Percentiles rank a stretch among this genome's conserved stretches.
These are phyloP conservation scores for Bruguiera parviflora DNA, from an alignment of 345 rosid genomes.

Conservation along the genomic window DNA sequence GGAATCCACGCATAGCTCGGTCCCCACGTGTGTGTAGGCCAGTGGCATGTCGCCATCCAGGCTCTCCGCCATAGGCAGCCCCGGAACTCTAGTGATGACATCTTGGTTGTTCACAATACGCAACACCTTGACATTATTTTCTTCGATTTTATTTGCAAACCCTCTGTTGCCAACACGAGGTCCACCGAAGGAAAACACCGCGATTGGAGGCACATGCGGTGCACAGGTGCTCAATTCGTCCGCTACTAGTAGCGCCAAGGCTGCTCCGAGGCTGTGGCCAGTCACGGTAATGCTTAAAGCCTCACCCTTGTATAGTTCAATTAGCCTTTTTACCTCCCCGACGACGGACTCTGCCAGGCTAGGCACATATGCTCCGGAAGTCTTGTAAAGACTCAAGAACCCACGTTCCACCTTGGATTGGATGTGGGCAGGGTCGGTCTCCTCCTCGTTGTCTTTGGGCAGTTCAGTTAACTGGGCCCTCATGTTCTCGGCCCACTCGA, in stretches of 20 bases:
- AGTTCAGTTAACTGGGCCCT: conserved; percentile 40
- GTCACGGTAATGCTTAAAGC: conserved; percentile 31
- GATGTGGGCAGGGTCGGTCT: neutral
- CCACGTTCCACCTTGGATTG: conserved; percentile 30
- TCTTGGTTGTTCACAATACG: conserved; percentile 30
- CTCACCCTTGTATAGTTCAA: conserved; percentile 25
- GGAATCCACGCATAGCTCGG: conserved; percentile 20
- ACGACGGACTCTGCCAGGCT: conserved; percentile 22
- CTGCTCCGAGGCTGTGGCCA: conserved; percentile 35
- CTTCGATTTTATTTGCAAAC: conserved; percentile 15
- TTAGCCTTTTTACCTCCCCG: conserved; percentile 22
- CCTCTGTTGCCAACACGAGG: conserved; percentile 29
- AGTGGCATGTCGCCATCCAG: conserved; percentile 15
- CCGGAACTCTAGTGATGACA: conserved; percentile 24
- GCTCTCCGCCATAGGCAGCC: conserved; percentile 19
- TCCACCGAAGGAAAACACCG: conserved; percentile 32
- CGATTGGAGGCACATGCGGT: conserved; percentile 19
- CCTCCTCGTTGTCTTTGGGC: neutral
- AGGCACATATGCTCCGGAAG: conserved; percentile 22
- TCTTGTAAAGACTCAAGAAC: conserved; percentile 28
- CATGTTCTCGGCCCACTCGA: conserved; percentile 92
- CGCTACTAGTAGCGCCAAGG: conserved; percentile 24
- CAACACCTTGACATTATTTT: conserved; percentile 23
- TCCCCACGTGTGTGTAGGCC: conserved; percentile 30
- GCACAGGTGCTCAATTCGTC: conserved; percentile 20